Base-by-base conservation (phyloP, 108 stramenopile genomes). In the Hondaea fermentalgiana region DNA sequence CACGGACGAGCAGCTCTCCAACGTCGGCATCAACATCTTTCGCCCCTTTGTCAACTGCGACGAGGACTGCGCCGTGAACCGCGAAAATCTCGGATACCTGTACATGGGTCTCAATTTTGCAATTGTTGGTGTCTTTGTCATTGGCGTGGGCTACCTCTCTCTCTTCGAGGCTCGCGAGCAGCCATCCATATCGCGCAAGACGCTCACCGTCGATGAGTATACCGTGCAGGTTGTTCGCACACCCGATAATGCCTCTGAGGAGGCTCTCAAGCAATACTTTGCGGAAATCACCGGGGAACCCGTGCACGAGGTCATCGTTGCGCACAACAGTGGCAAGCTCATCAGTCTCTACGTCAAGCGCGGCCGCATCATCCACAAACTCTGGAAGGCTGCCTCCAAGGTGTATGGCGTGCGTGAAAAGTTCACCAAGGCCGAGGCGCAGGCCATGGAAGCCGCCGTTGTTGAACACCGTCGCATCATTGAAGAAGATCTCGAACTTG, bases 321-420 rank as follows among this genome's bases (percentile, higher is more conserved):
- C 76, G 5, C 45, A 83, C 51, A 83, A 83, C 51, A 53, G 51
- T 4, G 76, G 76, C 51, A 83, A 83, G 51, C 51, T 83, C 23
- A 83, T 83, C n/a, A 12, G 49, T 83, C 76, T 53, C 51, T 83
- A 83, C 51, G 28, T 83, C 3, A 83, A 83, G 28, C 45, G 76
- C 19, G 76, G 76, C n/a, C 45, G 76, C 49, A 83, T 83, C 76
- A 83, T 83, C 4, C 76, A 83, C 51, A 83, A 83, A 23, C 76
- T 83, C 3, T 83, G 76, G 76, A 83, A 83, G 28, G 76, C 76
- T 53, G 76, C 76, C 6, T 83, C 76, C 76, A 47, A 53, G 49
- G 76, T 83, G 1, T 83, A 83, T 35, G n/a, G n/a, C 49, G 25
- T 83, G 49, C 45, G 76, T 6, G 76, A 83, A 12, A 53, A 47